phyloP scores from a whole-genome alignment of 2,329 filamentous ascomycete genomes.

The Talaromyces islandicus region DNA sequence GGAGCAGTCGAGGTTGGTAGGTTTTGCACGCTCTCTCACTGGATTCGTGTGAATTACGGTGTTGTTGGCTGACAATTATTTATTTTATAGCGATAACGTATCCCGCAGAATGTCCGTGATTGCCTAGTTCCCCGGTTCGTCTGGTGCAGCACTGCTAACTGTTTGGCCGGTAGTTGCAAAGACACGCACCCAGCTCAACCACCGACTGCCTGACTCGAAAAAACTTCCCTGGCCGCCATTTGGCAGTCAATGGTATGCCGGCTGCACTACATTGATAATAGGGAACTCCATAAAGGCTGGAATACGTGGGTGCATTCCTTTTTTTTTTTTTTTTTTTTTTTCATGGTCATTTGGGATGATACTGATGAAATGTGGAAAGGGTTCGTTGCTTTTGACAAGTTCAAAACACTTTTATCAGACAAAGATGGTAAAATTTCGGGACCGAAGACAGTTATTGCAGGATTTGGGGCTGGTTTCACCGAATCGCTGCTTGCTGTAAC shows the following conservation, averaged over 20 bases:
- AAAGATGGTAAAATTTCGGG: constrained; percentile 82
- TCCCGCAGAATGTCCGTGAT: constrained; percentile 74
- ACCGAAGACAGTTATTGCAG: constrained; percentile 83
- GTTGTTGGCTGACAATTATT: not conserved
- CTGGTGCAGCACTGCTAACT: not conserved
- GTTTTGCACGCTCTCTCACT: constrained; percentile 15
- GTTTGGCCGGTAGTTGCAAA: constrained; percentile 64
- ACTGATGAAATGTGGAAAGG: constrained; percentile 39
- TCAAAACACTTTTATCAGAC: constrained; percentile 77
- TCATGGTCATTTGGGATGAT: not conserved
- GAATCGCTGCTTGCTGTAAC: constrained; percentile 92
- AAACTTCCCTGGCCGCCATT: constrained; percentile 95
- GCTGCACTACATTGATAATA: constrained; percentile 93
- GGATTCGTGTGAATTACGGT: not conserved
- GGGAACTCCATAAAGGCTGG: constrained; percentile 96
- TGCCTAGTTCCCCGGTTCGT: not conserved
- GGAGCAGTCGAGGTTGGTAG: constrained; percentile 89
- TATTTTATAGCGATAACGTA: constrained; percentile 70
- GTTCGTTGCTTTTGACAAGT: constrained; percentile 94
- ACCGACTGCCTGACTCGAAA: constrained; percentile 68
- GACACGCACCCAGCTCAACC: constrained; percentile 89
- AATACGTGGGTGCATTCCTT: constrained; percentile 63
- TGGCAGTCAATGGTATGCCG: constrained; percentile 91
- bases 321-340: no score
- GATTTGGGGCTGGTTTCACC: constrained; percentile 90